Evolutionary conservation across 192 early-diverging fungal species (phyloP).

Genomic region (Entomortierella chlamydospora): DNA sequence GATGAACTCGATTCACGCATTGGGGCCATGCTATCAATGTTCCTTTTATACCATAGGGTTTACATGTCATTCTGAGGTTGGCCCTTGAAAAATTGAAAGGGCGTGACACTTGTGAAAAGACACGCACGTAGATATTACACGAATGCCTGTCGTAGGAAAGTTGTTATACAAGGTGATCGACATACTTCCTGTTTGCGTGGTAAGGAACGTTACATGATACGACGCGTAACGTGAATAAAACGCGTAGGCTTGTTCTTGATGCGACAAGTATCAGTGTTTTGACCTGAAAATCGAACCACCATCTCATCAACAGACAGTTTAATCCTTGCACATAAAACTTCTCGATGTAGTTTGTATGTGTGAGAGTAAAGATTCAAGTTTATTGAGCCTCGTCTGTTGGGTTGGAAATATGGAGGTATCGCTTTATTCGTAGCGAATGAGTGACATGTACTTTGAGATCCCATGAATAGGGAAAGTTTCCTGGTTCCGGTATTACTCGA

Average conservation of each 20-base stretch:
- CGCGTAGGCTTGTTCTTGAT: constrained; percentile 5
- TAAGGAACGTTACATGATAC: not conserved
- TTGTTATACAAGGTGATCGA: constrained; percentile 34
- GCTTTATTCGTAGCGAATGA: no score
- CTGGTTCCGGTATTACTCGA: no score
- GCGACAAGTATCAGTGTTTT: not conserved
- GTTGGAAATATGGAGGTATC: no score
- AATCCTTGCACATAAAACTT: constrained; percentile 18
- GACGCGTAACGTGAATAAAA: not conserved
- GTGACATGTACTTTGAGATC: no score
- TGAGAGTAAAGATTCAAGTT: constrained; percentile 34
- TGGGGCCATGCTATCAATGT: not conserved
- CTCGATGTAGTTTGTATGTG: constrained; percentile 16
- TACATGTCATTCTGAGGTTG: no score
- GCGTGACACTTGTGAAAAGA: constrained; percentile 34
- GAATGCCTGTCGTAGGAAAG: constrained; percentile 10
- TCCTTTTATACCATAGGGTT: no score
- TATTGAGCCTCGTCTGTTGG: no score
- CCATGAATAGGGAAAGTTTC: no score
- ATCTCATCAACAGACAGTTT: constrained; percentile 43
- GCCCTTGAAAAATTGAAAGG: constrained; percentile 28
- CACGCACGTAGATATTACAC: constrained; percentile 20
- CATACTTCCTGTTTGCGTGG: constrained; percentile 20
- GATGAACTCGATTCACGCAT: constrained; percentile 20
- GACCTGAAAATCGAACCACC: constrained; percentile 27